Evolutionary conservation across 176 grass and related monocot genomes (phyloP), one percentile per base, ranked within the genome.

Genomic region (Pharus latifolius): DNA sequence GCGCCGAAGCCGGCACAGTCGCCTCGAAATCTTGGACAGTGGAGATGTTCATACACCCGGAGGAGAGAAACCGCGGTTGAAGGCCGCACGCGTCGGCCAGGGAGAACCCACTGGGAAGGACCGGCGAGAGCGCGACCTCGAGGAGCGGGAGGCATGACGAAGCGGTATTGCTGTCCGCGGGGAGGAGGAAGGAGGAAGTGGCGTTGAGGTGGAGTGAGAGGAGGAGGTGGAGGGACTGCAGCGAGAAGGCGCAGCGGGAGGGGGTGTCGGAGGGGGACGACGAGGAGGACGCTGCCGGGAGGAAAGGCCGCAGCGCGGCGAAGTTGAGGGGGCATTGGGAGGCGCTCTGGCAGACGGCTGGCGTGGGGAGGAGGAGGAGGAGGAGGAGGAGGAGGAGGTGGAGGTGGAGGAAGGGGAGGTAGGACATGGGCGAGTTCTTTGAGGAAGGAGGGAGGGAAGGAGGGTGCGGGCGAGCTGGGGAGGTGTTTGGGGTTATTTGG

Each of bases 321-420:
- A 98, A 88, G 82, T 93, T 80, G 3, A 98, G 87, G 4, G 87
- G 89, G 75, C 95, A 96, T 68, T 77, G 51, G 1, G 23, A 1
- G 17, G 33, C 15, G 54, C 28, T 60, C 12, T 90, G 80, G 25
- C 61, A 69, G 62, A 5, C n/a, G 29, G 68, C 24, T 13, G 60
- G 60, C n/a, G 9, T 44, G n/a, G 67, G 76, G 30, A 48, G 49
- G 24, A 70, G 22, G 16, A 49, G 29, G 48, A 57, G 1, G 52
- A 15, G 7, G 51, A 66, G 44, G 24, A 55, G 17, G 60, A 74
- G 14, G 11, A 10, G 29, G 49, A 15, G 34, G 11, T 43, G 30
- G 37, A 7, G 26, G 3, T 5, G 15, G 61, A 48, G 17, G 41
- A n/a, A 28, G 16, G 1, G 14, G 20, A 1, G 49, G 43, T 14